These are phyloP conservation scores for Eutrema yunnanense DNA, from an alignment of 345 rosid genomes.

Conservation along the genomic window DNA sequence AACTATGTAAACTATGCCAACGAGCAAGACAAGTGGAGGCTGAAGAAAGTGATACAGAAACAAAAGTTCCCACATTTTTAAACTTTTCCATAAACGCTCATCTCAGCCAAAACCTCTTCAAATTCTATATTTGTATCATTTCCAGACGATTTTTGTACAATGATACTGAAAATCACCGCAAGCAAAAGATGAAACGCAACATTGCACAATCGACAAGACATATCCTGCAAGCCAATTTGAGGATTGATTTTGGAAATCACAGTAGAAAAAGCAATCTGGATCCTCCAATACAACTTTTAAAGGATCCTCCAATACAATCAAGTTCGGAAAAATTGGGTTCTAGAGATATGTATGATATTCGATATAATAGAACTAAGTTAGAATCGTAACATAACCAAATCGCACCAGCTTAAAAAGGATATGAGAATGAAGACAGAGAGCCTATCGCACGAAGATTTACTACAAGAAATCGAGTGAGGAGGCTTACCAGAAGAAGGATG, in stretches of 20 bases:
- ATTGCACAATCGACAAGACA: background rate
- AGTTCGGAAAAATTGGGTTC: background rate
- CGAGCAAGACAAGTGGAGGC: background rate
- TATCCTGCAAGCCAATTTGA: background rate
- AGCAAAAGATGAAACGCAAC: background rate
- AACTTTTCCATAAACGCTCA: background rate
- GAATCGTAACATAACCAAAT: background rate
- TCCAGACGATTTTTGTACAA: background rate
- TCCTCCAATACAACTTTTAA: background rate
- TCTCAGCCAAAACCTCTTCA: background rate
- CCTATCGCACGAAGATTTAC: background rate
- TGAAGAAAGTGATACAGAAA: background rate
- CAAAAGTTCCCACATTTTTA: background rate
- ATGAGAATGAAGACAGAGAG: background rate
- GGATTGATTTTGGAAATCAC: background rate
- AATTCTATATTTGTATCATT: background rate
- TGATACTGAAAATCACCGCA: background rate
- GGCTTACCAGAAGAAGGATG: conserved; percentile 38
- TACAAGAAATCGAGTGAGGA: background rate
- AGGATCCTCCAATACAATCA: background rate
- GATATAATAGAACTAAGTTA: background rate
- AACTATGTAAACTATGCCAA: background rate
- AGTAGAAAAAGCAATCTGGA: background rate
- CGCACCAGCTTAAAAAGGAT: background rate
- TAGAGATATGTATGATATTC: background rate